Conservation (phyloP, 257 asterid species). For the Penstemon davidsonii region DNA sequence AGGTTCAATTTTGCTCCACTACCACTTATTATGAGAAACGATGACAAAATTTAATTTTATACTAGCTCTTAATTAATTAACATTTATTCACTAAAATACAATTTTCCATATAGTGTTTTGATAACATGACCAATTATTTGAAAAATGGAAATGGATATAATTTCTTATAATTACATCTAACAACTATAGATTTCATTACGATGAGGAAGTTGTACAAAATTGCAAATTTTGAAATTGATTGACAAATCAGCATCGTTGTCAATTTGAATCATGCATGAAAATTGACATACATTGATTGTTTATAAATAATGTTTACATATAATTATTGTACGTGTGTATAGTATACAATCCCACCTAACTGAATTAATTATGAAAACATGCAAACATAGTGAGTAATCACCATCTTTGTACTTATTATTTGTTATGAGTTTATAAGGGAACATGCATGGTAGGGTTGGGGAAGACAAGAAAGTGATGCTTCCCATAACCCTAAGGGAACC, state of each 20-base stretch:
- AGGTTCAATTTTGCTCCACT: not conserved
- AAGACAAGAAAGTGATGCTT: constrained; percentile 43
- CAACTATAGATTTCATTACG: not conserved
- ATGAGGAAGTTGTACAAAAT: too few relatives aligned
- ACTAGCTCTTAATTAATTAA: too few relatives aligned
- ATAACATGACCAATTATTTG: too few relatives aligned
- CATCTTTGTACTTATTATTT: constrained; percentile 15
- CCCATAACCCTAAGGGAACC: constrained; percentile 29
- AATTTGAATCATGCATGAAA: too few relatives aligned
- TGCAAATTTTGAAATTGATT: too few relatives aligned
- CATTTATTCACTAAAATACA: not conserved
- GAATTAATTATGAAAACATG: constrained; percentile 37
- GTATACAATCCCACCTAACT: constrained; percentile 26
- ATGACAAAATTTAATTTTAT: constrained; percentile 4
- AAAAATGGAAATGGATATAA: not conserved
- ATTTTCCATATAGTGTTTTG: too few relatives aligned
- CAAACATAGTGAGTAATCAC: constrained; percentile 34
- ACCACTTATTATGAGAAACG: not conserved
- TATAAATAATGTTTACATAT: not conserved
- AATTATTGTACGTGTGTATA: constrained; percentile 3
- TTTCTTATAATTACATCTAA: not conserved
- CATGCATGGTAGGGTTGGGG: constrained; percentile 39
- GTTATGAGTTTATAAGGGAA: constrained; percentile 30
- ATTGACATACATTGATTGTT: too few relatives aligned
- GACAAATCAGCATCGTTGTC: too few relatives aligned